A percentile compares a stretch with the other conserved stretches of the same genome.
Conservation (phyloP, 2,329 filamentous ascomycete species). For the Aspergillus viridinutans region DNA sequence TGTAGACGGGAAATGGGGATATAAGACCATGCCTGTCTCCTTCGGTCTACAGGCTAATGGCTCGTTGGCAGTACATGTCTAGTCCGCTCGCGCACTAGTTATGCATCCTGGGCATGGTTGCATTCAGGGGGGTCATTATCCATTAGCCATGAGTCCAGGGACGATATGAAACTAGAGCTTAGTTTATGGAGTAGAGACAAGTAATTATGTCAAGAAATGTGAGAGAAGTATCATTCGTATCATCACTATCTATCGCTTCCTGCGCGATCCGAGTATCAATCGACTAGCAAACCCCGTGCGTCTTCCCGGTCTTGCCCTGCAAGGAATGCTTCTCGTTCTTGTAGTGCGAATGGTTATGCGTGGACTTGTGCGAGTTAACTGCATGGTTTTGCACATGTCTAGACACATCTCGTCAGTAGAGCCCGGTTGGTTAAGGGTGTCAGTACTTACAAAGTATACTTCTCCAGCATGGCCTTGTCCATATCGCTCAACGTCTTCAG, state of each 20-base stretch:
- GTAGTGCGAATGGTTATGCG: slow-evolving; percentile 50
- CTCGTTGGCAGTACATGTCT: not conserved
- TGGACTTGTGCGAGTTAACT: slow-evolving; percentile 50
- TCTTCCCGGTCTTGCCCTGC: slow-evolving; percentile 87
- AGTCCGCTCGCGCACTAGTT: not conserved
- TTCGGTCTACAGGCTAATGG: no score
- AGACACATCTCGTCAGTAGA: slow-evolving; percentile 1
- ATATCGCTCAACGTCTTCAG: slow-evolving; percentile 67
- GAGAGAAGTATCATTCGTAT: no score
- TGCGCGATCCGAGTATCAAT: no score
- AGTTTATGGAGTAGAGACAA: not conserved
- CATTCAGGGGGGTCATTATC: not conserved
- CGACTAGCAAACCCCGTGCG: slow-evolving; percentile 73
- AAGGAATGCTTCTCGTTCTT: slow-evolving; percentile 78
- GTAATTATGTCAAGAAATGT: no score
- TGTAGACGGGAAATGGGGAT: no score
- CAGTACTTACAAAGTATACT: slow-evolving; percentile 59
- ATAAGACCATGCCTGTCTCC: no score
- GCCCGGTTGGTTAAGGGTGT: not conserved
- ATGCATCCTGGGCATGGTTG: not conserved
- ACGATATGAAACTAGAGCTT: not conserved
- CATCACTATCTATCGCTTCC: not conserved
- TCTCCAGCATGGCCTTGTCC: slow-evolving; percentile 66
- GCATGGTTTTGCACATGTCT: slow-evolving; percentile 55
- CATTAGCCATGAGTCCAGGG: not conserved